Base-by-base conservation (phyloP, 805 yeast genomes). In the Candida sithepensis region DNA sequence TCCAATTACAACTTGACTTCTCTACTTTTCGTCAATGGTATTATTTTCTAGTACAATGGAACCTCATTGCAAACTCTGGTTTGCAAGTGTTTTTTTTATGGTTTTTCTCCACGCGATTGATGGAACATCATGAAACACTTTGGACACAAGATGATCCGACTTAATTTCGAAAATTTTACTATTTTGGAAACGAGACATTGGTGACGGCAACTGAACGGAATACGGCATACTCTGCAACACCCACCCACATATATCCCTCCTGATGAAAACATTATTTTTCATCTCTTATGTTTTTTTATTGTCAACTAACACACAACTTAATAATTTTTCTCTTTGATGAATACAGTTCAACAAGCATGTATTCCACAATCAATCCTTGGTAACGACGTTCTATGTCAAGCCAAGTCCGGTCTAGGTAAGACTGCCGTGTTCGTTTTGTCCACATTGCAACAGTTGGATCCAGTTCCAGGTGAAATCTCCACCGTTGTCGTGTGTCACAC, bases 361-460 rank as follows among this genome's bases (percentile, higher is more conserved):
- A 94, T 92, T 64, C 99, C 99, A 46, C 98, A 94, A 74, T 88
- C 97, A 48, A 89, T 92, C 65, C 85, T 92, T 60, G 99, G 98
- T 66, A 92, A 96, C 53, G 99, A 92, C 67, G 98, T 92, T 50
- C 74, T 92, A 58, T 94, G 99, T 76, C 99, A 92, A 78, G 99
- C 99, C 71, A 92, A 94, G 77, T 94, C 99, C 41, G 99, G 99
- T 86, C 79, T 94, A 59, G 99, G 99, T 84, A 92, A 92, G 71
- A 92, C 99, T 50, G 99, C 99, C 41, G 98, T 92, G 48, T 92
- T 92, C 61, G 98, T 92, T 51, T 78, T 92, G 63, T 88, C 97
- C 22, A 92, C 99, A 53, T 79, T 92, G 66, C 98, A 92, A 73
- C 97, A 92, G 74, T 78, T 92, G 64, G 98, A 94, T 65, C 98